phyloP scores from a whole-genome alignment of 352 stramenopile species.

The Pythium oligandrum region DNA sequence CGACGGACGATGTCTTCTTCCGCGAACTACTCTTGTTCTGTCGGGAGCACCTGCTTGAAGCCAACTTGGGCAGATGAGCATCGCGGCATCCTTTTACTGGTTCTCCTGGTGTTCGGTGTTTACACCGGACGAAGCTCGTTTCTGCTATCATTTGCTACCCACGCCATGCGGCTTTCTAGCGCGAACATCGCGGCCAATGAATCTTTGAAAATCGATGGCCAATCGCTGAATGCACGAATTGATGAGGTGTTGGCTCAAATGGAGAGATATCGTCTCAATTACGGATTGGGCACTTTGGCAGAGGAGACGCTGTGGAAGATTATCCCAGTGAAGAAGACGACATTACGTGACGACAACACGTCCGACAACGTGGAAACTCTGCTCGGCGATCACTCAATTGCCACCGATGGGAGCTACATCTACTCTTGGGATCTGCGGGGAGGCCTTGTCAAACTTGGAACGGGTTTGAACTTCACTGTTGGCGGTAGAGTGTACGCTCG shows the following conservation, averaged over 20 bases:
- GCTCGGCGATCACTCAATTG: constrained; percentile 15
- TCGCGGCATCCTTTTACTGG: constrained; percentile 29
- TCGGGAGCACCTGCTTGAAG: constrained; percentile 23
- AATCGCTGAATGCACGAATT: constrained; percentile 36
- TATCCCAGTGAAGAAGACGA: too few species aligned
- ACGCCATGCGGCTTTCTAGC: too few species aligned
- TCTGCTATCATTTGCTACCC: constrained; percentile 46
- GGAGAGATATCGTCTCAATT: constrained; percentile 51
- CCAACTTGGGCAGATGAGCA: constrained; percentile 14
- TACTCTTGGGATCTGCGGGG: constrained; percentile 46
- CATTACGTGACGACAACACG: too few species aligned
- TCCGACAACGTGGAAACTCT: too few species aligned
- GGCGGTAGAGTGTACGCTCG: constrained; percentile 60
- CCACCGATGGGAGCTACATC: constrained; percentile 61
- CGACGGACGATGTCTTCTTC: constrained; percentile 34
- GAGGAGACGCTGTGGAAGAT: constrained; percentile 31
- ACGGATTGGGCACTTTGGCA: constrained; percentile 43
- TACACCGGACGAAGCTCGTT: constrained; percentile 44
- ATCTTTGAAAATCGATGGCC: constrained; percentile 4
- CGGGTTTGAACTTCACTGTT: constrained; percentile 63
- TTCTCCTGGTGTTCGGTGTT: constrained; percentile 52
- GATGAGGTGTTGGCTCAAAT: constrained; percentile 33
- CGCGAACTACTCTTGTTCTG: constrained; percentile 50
- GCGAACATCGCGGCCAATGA: too few species aligned
- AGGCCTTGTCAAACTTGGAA: constrained; percentile 64